Evolutionary conservation across 2,329 filamentous ascomycete species (phyloP).

Genomic region (Clarireedia hainanense): DNA sequence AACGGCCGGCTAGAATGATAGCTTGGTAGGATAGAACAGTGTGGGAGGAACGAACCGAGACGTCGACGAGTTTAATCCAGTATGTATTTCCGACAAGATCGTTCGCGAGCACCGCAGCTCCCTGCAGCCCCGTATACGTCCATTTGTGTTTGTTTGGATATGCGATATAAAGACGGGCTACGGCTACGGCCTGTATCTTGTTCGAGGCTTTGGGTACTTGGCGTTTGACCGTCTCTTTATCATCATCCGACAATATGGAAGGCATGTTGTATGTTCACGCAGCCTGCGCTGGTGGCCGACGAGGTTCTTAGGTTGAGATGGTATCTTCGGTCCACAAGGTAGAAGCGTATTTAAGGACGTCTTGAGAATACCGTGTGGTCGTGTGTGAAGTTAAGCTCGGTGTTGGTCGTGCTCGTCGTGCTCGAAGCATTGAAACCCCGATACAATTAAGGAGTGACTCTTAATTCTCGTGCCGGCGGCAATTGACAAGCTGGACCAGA

Average conservation of each 20-base stretch:
- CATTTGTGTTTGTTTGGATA: constrained; percentile 80
- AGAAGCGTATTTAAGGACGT: constrained; percentile 1
- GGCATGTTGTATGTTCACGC: constrained; percentile 24
- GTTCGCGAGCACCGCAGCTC: constrained; percentile 83
- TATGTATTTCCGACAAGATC: constrained; percentile 92
- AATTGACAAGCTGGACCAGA: not conserved
- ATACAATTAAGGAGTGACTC: not conserved
- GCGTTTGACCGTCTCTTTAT: constrained; percentile 94
- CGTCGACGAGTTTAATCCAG: constrained; percentile 95
- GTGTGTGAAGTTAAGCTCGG: not conserved
- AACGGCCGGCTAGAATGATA: no score
- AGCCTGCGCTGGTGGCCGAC: not conserved
- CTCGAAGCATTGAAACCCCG: constrained; percentile 7
- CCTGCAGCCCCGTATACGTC: constrained; percentile 90
- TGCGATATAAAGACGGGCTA: constrained; percentile 87
- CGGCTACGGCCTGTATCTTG: constrained; percentile 94
- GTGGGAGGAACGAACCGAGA: constrained; percentile 60
- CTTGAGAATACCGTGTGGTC: constrained; percentile 18
- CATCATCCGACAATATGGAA: constrained; percentile 70
- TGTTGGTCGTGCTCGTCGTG: constrained; percentile 14
- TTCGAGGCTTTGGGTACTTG: constrained; percentile 88
- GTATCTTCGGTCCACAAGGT: not conserved
- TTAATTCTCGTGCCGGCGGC: not conserved
- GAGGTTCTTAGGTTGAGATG: not conserved
- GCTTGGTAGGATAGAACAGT: not conserved